phyloP scores from a whole-genome alignment of 495 filamentous ascomycete species.

The Chaetomium tenue region DNA sequence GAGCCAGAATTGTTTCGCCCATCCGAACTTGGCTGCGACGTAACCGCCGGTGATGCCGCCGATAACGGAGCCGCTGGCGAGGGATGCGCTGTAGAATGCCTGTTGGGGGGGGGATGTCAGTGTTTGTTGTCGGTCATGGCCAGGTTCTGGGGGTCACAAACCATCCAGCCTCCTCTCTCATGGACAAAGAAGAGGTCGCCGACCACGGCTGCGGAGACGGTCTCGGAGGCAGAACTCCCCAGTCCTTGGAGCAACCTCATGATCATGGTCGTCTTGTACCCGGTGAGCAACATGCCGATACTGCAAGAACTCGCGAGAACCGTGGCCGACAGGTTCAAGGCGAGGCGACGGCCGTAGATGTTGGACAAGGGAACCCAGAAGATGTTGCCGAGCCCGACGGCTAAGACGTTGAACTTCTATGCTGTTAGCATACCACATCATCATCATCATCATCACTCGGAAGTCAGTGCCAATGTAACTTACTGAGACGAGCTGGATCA shows the following conservation, averaged over 20 bases:
- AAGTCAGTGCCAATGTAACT: too few species aligned
- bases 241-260: slow-evolving; percentile 53
- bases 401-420: slow-evolving; percentile 28
- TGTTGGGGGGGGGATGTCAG: slow-evolving; percentile 11
- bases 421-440: neutral
- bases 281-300: slow-evolving; percentile 45
- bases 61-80: slow-evolving; percentile 51
- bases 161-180: slow-evolving; percentile 52
- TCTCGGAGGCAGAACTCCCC: slow-evolving; percentile 55
- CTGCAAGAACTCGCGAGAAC: slow-evolving; percentile 47
- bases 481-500: slow-evolving; percentile 34
- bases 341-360: slow-evolving; percentile 54
- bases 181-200: slow-evolving; percentile 55
- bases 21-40: slow-evolving; percentile 44
- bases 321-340: slow-evolving; percentile 51
- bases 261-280: slow-evolving; percentile 44
- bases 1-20: slow-evolving; percentile 47
- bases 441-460: neutral
- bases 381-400: slow-evolving; percentile 34
- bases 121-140: neutral
- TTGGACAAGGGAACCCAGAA: slow-evolving; percentile 60
- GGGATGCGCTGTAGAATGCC: slow-evolving; percentile 53
- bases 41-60: slow-evolving; percentile 53
- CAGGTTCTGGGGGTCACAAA: slow-evolving; percentile 13
- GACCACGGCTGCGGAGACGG: slow-evolving; percentile 55